These are phyloP conservation scores for Glomus cerebriforme DNA, from an alignment of 192 early-diverging fungal genomes.

Conservation along the genomic window DNA sequence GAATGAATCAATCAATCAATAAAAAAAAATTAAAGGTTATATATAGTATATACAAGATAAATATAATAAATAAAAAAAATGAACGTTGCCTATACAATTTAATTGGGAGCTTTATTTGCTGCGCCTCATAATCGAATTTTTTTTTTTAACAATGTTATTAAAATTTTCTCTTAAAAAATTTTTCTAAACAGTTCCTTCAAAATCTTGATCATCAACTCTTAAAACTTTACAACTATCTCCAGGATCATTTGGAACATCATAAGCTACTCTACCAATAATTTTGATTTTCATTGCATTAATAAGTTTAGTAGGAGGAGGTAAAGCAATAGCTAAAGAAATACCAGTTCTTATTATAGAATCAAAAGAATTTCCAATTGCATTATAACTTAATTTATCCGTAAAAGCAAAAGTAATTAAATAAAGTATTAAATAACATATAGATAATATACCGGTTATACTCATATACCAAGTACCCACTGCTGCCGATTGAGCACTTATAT, in stretches of 20 bases:
- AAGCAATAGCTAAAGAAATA: background rate
- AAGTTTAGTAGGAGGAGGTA: slow-evolving; percentile 1
- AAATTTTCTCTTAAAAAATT: no score
- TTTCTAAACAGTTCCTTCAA: no score
- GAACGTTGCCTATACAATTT: no score
- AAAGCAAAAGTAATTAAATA: slow-evolving; percentile 5
- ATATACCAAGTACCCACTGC: slow-evolving; percentile 21
- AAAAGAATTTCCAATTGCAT: background rate
- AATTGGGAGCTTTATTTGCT: no score
- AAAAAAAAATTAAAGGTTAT: no score
- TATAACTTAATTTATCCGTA: background rate
- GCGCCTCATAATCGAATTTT: no score
- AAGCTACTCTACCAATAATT: background rate
- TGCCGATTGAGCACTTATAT: slow-evolving; percentile 25
- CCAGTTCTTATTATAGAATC: background rate
- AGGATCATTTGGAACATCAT: background rate
- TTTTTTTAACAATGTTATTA: no score
- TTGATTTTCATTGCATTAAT: background rate
- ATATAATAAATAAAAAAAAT: no score
- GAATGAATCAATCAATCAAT: no score
- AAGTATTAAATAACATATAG: slow-evolving; percentile 1
- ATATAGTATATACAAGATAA: no score
- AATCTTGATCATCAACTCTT: no score
- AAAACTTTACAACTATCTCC: no score
- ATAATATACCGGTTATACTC: slow-evolving; percentile 6